Evolutionary conservation across 805 yeast genomes (phyloP), one percentile per base, ranked within the genome.

Genomic region (Starmerella tilneyi): DNA sequence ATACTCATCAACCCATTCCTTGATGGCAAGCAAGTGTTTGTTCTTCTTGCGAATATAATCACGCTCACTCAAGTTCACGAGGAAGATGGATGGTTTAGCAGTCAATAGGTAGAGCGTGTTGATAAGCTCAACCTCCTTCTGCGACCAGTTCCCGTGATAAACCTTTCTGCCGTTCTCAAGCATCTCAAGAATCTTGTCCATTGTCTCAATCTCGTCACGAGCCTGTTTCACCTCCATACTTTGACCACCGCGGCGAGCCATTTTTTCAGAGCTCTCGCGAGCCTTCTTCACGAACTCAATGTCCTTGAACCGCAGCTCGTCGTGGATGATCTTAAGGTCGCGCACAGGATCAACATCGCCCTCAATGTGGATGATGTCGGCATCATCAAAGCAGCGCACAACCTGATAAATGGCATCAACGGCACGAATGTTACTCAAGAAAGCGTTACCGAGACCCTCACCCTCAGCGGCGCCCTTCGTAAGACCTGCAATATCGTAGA

Each of bases 371-470:
- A 88, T 86, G 59, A 92, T 92, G 63, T 92, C 98, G 30, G 96
- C 94, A 66, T 92, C 98, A 62, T 86, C 95, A 61, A 92, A 92
- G 68, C 94, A 84, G 69, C 98, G 81, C 41, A 92, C 97, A 54
- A 92, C 95, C 71, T 92, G 97, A 71, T 83, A 92, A 54, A 92
- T 81, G 52, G 96, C 95, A 74, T 92, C 98, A 46, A 92, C 98
- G 40, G 95, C 92, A 68, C 97, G 78, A 59, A 92, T 92, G 66
- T 92, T 88, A 56, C 94, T 81, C 70, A 92, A 77, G 75, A 92
- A 92, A 52, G 94, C 94, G 66, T 92, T 92, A 62, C 98, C 98
- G 55, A 92, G 77, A 64, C 98, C 98, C 69, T 86, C 96, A 66
- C 97, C 97, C 44, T 83, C 81, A 49, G 85, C 78, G 30, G 97